Evolutionary conservation across 2,329 filamentous ascomycete species (phyloP).

Genomic region (Seiridium unicorne): DNA sequence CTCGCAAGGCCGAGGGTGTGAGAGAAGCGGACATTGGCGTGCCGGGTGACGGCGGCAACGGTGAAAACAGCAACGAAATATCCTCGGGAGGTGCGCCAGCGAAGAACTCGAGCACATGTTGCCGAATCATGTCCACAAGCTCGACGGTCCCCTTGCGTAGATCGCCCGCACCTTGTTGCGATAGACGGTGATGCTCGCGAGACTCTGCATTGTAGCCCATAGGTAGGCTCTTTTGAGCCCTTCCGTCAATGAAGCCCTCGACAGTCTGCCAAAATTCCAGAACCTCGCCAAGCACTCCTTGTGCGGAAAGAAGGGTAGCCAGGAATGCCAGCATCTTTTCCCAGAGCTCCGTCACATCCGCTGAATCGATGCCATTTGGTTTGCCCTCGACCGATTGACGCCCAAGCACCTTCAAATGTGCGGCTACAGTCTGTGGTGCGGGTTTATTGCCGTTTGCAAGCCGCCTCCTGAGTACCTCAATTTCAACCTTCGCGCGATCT

Average conservation of each 20-base stretch:
- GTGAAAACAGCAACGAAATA: constrained; percentile 82
- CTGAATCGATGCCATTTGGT: constrained; percentile 67
- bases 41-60: constrained; percentile 66
- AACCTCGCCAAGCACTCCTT: constrained; percentile 84
- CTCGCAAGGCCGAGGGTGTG: constrained; percentile 58
- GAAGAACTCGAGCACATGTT: constrained; percentile 80
- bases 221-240: constrained; percentile 76
- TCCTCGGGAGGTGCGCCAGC: constrained; percentile 87
- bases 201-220: constrained; percentile 81
- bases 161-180: constrained; percentile 66
- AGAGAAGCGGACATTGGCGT: constrained; percentile 59
- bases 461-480: constrained; percentile 83
- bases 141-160: constrained; percentile 78
- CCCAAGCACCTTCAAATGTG: constrained; percentile 72
- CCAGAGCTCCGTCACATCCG: constrained; percentile 87
- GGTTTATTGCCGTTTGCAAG: constrained; percentile 75
- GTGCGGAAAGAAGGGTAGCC: constrained; percentile 69
- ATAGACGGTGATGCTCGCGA: constrained; percentile 75
- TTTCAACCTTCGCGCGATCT: constrained; percentile 86
- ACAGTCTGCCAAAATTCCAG: constrained; percentile 93
- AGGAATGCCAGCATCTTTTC: constrained; percentile 80
- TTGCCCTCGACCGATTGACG: constrained; percentile 64
- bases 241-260: constrained; percentile 85
- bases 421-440: constrained; percentile 64
- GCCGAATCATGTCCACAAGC: constrained; percentile 78